Conservation (phyloP, 2,329 filamentous ascomycete genomes). For the Epichloe sylvatica region DNA sequence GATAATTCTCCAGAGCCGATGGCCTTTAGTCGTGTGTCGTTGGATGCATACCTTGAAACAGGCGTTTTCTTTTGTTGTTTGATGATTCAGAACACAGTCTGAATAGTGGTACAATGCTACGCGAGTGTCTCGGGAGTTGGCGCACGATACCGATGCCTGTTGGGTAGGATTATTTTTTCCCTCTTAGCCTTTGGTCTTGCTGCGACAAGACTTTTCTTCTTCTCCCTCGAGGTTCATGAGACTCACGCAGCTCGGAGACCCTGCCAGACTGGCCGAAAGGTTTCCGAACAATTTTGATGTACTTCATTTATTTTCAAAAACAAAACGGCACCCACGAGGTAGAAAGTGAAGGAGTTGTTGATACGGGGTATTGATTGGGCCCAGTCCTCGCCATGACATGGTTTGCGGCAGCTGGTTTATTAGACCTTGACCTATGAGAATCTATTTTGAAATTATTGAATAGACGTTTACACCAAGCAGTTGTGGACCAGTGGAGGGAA, state of each 20-base stretch:
- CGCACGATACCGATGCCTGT: neutral
- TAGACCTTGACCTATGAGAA: neutral
- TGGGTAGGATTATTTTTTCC: neutral
- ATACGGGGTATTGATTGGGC: no score
- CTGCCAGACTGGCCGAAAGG: neutral
- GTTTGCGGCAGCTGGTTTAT: neutral
- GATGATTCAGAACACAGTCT: neutral
- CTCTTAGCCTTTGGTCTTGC: neutral
- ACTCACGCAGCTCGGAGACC: neutral
- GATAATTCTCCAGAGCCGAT: neutral
- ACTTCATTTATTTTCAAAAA: neutral
- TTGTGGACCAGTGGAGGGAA: no score
- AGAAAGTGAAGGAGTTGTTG: neutral
- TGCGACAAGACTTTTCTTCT: neutral
- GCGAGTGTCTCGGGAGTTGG: neutral
- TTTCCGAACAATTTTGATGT: neutral
- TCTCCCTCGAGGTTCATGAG: neutral
- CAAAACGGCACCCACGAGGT: neutral
- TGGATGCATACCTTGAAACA: slow-evolving; percentile 1
- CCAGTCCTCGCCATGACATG: no score
- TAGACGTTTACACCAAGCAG: no score
- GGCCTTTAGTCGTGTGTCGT: neutral
- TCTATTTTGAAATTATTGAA: neutral
- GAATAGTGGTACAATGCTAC: neutral
- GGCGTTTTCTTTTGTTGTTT: slow-evolving; percentile 5